Percentiles rank a stretch among this genome's conserved stretches.
Evolutionary conservation across 805 yeast genomes (phyloP).

Genomic region (Nakazawaea holstii): DNA sequence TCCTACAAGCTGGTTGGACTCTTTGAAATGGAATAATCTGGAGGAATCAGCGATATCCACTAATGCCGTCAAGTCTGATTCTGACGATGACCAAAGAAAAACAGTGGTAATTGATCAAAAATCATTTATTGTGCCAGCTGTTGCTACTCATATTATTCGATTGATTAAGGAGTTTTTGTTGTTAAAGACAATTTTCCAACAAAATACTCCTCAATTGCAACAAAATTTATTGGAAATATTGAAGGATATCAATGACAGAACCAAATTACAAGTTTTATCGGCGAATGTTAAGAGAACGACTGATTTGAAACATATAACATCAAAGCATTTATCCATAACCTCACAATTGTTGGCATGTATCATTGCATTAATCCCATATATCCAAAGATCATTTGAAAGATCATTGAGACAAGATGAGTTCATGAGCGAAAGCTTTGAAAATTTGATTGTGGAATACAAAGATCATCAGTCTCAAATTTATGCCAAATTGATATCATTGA

Average conservation of each 20-base stretch:
- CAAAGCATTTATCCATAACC: slow-evolving; percentile 64
- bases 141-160: slow-evolving; percentile 33
- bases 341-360: slow-evolving; percentile 57
- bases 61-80: slow-evolving; percentile 30
- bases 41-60: slow-evolving; percentile 5
- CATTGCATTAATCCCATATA: slow-evolving; percentile 30
- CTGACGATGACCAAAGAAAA: slow-evolving; percentile 24
- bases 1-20: slow-evolving; percentile 42
- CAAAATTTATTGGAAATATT: slow-evolving; percentile 40
- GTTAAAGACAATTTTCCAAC: slow-evolving; percentile 53
- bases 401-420: slow-evolving; percentile 23
- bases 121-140: slow-evolving; percentile 54
- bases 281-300: slow-evolving; percentile 77
- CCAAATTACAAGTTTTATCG: slow-evolving; percentile 57
- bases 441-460: slow-evolving; percentile 34
- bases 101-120: slow-evolving; percentile 43
- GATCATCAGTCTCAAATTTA: slow-evolving; percentile 64
- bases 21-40: slow-evolving; percentile 21
- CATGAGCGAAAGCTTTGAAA: slow-evolving; percentile 30
- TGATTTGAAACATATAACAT: slow-evolving; percentile 67
- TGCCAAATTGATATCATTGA: slow-evolving; percentile 59
- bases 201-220: slow-evolving; percentile 32
- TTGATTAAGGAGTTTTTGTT: slow-evolving; percentile 48
- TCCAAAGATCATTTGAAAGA: slow-evolving; percentile 25
- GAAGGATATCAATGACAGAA: slow-evolving; percentile 45